A percentile compares a stretch with the other conserved stretches of the same genome.
These are phyloP conservation scores for Ceratobasidium sp. DNA, from an alignment of 1,284 basidiomycete species.

Conservation along the genomic window DNA sequence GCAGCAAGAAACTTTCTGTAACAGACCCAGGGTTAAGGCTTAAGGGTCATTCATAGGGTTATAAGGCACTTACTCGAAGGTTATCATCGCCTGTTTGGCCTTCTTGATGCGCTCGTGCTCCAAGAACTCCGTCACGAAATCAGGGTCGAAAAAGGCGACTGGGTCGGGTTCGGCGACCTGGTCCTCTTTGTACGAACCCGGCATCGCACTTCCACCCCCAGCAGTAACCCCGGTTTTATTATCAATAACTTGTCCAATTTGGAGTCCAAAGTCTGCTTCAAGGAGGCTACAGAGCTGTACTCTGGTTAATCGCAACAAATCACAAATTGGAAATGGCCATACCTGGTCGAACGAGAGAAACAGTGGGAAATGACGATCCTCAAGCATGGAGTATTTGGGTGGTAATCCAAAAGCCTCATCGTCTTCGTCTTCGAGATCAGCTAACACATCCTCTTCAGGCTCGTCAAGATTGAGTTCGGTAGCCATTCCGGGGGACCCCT, in stretches of 20 bases:
- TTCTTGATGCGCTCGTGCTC: neutral
- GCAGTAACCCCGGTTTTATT: conserved; percentile 39
- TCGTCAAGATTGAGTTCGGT: conserved; percentile 63
- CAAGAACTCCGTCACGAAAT: neutral
- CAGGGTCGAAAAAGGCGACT: no score
- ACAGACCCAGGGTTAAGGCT: neutral
- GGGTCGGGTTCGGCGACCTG: neutral
- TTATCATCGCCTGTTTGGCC: neutral
- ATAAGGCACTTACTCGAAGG: neutral
- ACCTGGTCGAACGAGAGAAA: conserved; percentile 36
- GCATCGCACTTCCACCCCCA: conserved; percentile 24
- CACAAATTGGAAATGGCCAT: neutral
- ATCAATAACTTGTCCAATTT: conserved; percentile 25
- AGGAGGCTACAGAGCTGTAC: conserved; percentile 48
- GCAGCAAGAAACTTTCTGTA: neutral
- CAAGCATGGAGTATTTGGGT: neutral
- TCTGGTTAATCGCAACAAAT: neutral
- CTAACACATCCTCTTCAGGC: conserved; percentile 54
- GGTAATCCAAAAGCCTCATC: conserved; percentile 17
- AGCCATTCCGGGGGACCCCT: conserved; percentile 78
- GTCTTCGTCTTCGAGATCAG: conserved; percentile 16
- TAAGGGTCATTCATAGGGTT: neutral
- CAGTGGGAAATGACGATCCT: conserved; percentile 18
- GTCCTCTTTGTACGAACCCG: neutral
- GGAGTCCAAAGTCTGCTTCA: conserved; percentile 42